A percentile compares a stretch with the other conserved stretches of the same genome.
phyloP scores from a whole-genome alignment of 2,329 filamentous ascomycete species.

The Leptographium wingfieldii region DNA sequence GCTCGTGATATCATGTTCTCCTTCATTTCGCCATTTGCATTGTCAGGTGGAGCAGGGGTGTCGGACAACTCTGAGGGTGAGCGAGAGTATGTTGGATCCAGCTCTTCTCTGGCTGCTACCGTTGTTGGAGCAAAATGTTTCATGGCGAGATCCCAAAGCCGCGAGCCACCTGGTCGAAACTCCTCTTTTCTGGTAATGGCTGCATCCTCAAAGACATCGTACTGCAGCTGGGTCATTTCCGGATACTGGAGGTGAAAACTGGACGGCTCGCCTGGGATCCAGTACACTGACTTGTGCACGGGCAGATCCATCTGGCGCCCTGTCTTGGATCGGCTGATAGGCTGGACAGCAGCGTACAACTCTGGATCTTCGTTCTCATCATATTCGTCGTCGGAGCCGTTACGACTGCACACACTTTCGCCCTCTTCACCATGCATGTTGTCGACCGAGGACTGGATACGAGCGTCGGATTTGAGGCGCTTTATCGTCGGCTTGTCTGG shows the following conservation, averaged over 20 bases:
- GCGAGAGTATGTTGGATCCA: not conserved
- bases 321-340: conserved; percentile 34
- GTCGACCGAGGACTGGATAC: conserved; percentile 18
- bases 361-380: conserved; percentile 27
- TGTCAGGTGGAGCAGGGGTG: conserved; percentile 2
- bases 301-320: conserved; percentile 45
- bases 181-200: conserved; percentile 36
- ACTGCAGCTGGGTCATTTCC: conserved; percentile 49
- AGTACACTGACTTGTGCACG: conserved; percentile 43
- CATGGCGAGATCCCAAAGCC: conserved; percentile 44
- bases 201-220: conserved; percentile 40
- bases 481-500: conserved; percentile 39
- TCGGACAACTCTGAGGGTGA: conserved; percentile 6
- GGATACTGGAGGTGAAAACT: conserved; percentile 52
- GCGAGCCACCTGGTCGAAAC: conserved; percentile 38
- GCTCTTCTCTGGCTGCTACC: not conserved
- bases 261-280: conserved; percentile 37
- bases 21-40: conserved; percentile 2
- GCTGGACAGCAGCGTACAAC: conserved; percentile 36
- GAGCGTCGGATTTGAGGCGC: conserved; percentile 38
- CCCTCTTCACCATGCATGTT: not conserved
- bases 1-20: conserved; percentile 6
- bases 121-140: conserved; percentile 39
- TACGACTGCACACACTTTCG: not conserved
- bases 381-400: conserved; percentile 29